Evolutionary conservation across 768 basidiomycete species (phyloP).

Genomic region (Hygrophorus pudorinus): DNA sequence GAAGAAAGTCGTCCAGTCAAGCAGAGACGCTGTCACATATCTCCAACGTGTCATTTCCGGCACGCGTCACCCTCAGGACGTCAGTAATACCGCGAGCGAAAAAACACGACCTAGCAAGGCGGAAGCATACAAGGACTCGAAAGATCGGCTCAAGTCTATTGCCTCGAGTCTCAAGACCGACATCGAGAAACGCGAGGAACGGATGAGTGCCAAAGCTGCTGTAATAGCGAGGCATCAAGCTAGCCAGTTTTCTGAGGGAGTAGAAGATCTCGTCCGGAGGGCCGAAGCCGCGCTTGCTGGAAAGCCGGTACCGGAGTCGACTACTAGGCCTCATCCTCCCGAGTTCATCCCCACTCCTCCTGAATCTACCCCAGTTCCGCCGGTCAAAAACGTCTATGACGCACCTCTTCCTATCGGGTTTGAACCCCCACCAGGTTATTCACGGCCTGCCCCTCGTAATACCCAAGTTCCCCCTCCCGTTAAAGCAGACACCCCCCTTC

Average conservation of each 20-base stretch:
- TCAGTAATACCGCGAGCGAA: conserved; percentile 15
- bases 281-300: conserved; percentile 63
- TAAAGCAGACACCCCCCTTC: conserved; percentile 33
- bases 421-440: conserved; percentile 87
- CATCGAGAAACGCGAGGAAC: conserved; percentile 26
- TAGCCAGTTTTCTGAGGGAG: conserved; percentile 47
- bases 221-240: conserved; percentile 35
- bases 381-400: conserved; percentile 43
- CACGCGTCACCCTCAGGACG: conserved; percentile 27
- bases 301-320: conserved; percentile 21
- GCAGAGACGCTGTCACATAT: conserved; percentile 37
- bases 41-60: conserved; percentile 43
- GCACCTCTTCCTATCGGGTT: conserved; percentile 84
- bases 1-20: conserved; percentile 43
- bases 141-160: conserved; percentile 33
- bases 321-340: conserved; percentile 14
- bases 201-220: conserved; percentile 26
- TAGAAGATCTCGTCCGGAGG: conserved; percentile 56
- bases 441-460: conserved; percentile 48
- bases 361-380: conserved; percentile 16
- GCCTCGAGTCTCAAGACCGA: conserved; percentile 39
- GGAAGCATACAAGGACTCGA: conserved; percentile 21
- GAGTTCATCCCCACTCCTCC: conserved; percentile 13
- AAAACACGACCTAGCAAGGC: not conserved
- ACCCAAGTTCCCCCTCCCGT: conserved; percentile 20